Evolutionary conservation across 352 stramenopile species (phyloP).

Genomic region (Chrysophaeum taylorii): DNA sequence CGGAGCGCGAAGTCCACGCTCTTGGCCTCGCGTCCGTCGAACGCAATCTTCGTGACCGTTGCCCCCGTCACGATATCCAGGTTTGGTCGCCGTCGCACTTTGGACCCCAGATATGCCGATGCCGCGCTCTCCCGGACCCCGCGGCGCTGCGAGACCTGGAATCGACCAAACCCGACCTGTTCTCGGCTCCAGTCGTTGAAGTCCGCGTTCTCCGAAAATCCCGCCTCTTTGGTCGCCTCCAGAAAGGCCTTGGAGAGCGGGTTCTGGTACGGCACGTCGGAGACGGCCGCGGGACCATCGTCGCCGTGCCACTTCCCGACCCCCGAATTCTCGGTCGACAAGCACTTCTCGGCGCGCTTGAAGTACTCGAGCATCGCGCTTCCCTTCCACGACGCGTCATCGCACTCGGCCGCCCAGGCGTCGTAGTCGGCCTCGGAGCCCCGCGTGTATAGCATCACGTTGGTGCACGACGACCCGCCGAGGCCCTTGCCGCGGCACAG

Average conservation of each 20-base stretch:
- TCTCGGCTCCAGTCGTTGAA: constrained; percentile 42
- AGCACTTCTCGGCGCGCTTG: constrained; percentile 28
- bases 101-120: constrained; percentile 31
- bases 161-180: constrained; percentile 40
- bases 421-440: constrained; percentile 39
- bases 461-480: constrained; percentile 38
- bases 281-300: constrained; percentile 31
- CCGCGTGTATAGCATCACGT: constrained; percentile 40
- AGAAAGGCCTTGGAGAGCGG: constrained; percentile 37
- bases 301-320: constrained; percentile 29
- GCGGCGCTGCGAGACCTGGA: constrained; percentile 32
- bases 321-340: neutral
- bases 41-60: constrained; percentile 25
- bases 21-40: no score
- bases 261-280: constrained; percentile 42
- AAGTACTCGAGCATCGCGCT: constrained; percentile 42
- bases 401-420: constrained; percentile 35
- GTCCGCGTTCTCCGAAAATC: no score
- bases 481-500: constrained; percentile 40
- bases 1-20: neutral
- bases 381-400: constrained; percentile 12
- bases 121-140: constrained; percentile 29
- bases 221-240: constrained; percentile 9
- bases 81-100: constrained; percentile 30
- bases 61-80: constrained; percentile 30